Percentiles rank a stretch among this genome's conserved stretches.
Evolutionary conservation across 352 stramenopile species (phyloP).

Genomic region (Lagenidium sp.): DNA sequence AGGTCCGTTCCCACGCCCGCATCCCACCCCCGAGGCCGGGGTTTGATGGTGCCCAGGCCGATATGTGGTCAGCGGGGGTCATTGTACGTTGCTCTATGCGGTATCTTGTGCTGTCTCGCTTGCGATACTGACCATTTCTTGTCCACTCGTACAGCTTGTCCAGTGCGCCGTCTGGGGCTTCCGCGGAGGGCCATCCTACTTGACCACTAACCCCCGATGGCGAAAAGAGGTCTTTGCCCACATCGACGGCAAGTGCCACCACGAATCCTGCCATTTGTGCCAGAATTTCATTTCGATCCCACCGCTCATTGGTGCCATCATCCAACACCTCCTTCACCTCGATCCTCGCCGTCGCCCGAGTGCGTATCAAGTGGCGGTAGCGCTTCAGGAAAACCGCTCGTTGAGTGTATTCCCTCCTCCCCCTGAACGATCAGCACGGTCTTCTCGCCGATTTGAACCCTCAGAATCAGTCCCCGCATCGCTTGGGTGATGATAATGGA

Average conservation of each 20-base stretch:
- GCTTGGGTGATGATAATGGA: no score
- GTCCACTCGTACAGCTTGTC: slow-evolving; percentile 33
- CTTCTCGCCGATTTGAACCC: no score
- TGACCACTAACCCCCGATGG: slow-evolving; percentile 46
- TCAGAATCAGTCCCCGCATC: no score
- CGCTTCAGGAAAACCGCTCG: slow-evolving; percentile 53
- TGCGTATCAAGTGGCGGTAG: slow-evolving; percentile 63
- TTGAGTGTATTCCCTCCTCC: slow-evolving; percentile 38
- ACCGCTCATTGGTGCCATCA: slow-evolving; percentile 57
- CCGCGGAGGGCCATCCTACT: slow-evolving; percentile 51
- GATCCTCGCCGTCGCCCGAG: slow-evolving; percentile 56
- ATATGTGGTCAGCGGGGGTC: slow-evolving; percentile 75
- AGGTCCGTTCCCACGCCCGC: slow-evolving; percentile 55
- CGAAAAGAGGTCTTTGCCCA: slow-evolving; percentile 65
- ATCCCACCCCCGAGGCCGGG: slow-evolving; percentile 43
- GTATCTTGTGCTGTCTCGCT: not conserved
- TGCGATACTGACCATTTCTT: not conserved
- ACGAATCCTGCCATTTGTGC: slow-evolving; percentile 53
- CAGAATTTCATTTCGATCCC: slow-evolving; percentile 77
- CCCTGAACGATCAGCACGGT: slow-evolving; percentile 1
- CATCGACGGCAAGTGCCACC: slow-evolving; percentile 54
- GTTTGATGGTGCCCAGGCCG: slow-evolving; percentile 61
- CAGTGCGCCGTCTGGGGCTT: slow-evolving; percentile 80
- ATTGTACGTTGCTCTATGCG: slow-evolving; percentile 38
- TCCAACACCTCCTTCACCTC: slow-evolving; percentile 69